Percentiles rank a stretch among this genome's conserved stretches.
Conservation (phyloP, 1,284 basidiomycete species). For the Volvariella surrecta region DNA sequence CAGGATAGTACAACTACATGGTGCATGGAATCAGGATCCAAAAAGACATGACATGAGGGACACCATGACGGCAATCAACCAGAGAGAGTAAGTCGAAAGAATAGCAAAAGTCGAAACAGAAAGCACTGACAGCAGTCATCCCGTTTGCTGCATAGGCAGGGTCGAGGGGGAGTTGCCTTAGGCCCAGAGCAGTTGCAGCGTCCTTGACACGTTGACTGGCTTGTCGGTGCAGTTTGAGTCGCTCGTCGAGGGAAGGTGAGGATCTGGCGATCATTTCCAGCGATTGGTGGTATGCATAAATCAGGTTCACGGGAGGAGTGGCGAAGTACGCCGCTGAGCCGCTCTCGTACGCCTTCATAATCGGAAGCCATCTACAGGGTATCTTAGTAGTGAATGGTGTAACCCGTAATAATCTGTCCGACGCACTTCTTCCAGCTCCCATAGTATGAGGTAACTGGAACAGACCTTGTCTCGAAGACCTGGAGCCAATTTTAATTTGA, state of each 20-base stretch:
- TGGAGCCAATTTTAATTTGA: not conserved
- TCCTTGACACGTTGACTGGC: slow-evolving; percentile 72
- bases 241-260: slow-evolving; percentile 61
- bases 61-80: slow-evolving; percentile 1
- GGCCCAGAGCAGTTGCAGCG: slow-evolving; percentile 61
- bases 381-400: not conserved
- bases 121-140: slow-evolving; percentile 71
- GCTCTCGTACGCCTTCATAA: slow-evolving; percentile 86
- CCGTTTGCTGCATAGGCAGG: slow-evolving; percentile 77
- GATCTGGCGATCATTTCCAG: slow-evolving; percentile 64
- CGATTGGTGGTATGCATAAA: slow-evolving; percentile 84
- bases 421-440: slow-evolving; percentile 69
- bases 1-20: slow-evolving; percentile 66
- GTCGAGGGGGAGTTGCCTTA: slow-evolving; percentile 63
- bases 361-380: slow-evolving; percentile 73
- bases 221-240: slow-evolving; percentile 73
- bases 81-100: slow-evolving; percentile 6
- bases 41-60: not conserved
- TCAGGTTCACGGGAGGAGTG: slow-evolving; percentile 91
- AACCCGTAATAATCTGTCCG: not conserved
- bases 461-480: slow-evolving; percentile 56
- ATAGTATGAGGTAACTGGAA: slow-evolving; percentile 72
- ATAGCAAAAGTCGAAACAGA: not conserved
- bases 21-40: not conserved
- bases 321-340: slow-evolving; percentile 82